These are phyloP conservation scores for Pleurotus salmoneostramineus DNA, from an alignment of 768 basidiomycete species.

Conservation along the genomic window DNA sequence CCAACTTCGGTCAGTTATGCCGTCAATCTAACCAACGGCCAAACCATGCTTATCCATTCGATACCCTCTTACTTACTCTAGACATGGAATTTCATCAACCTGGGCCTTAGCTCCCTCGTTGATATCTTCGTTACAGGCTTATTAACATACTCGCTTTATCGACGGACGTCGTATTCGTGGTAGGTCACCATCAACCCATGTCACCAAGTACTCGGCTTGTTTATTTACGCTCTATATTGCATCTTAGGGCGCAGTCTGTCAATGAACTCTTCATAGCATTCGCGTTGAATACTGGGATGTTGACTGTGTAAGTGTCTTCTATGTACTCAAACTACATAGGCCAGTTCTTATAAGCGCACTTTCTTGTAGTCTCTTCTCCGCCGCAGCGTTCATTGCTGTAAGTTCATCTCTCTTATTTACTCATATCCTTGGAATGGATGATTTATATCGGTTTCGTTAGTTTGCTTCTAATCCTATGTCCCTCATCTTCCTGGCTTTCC, in stretches of 20 bases:
- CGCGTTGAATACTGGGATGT: conserved; percentile 4
- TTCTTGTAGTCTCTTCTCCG: neutral
- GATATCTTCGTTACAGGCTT: neutral
- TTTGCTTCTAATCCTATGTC: neutral
- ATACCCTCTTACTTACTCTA: neutral
- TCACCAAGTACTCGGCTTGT: too few relatives aligned
- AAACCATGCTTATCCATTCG: neutral
- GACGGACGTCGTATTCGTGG: conserved; percentile 1
- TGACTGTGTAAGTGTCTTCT: neutral
- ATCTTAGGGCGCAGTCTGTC: neutral
- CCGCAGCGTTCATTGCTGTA: neutral
- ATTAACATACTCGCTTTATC: neutral
- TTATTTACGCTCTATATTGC: neutral
- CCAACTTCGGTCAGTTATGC: neutral
- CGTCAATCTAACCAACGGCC: neutral
- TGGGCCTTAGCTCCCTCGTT: neutral
- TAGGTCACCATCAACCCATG: neutral
- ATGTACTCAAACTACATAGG: too few relatives aligned
- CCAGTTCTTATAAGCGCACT: too few relatives aligned
- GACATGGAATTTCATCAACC: neutral
- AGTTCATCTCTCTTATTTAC: too few relatives aligned
- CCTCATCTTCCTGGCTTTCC: neutral
- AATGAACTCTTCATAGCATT: neutral
- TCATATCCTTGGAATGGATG: too few relatives aligned
- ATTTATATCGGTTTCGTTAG: neutral